phyloP scores from a whole-genome alignment of 306 rosid species.

The Corylus avellana region DNA sequence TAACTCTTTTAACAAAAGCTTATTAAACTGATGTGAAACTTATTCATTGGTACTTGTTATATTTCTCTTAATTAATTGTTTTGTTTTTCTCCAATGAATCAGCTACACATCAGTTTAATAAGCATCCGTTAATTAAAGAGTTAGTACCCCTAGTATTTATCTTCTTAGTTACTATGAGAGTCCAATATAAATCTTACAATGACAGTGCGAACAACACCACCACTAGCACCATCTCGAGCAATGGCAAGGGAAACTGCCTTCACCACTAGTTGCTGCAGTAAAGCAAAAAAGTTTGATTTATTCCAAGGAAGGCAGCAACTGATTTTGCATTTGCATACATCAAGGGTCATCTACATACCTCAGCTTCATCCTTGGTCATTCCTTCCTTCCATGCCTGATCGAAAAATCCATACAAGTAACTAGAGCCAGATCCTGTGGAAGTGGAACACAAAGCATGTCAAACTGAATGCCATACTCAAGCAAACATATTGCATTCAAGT shows the following conservation, averaged over 20 bases:
- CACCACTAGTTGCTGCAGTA: slow-evolving; percentile 68
- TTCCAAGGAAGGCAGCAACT: not conserved
- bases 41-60: too few relatives aligned
- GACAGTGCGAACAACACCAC: slow-evolving; percentile 96
- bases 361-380: slow-evolving; percentile 97
- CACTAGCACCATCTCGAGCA: slow-evolving; percentile 99
- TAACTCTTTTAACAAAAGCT: too few relatives aligned
- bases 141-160: too few relatives aligned
- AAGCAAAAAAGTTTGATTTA: not conserved
- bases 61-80: too few relatives aligned
- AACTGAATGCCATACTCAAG: not conserved
- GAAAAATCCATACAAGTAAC: slow-evolving; percentile 92
- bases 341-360: slow-evolving; percentile 51
- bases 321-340: slow-evolving; percentile 17
- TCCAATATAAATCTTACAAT: slow-evolving; percentile 48
- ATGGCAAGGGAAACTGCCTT: slow-evolving; percentile 98
- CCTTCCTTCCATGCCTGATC: slow-evolving; percentile 99
- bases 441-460: slow-evolving; percentile 16
- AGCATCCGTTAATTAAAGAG: too few relatives aligned
- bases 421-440: slow-evolving; percentile 88
- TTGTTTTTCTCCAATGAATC: too few relatives aligned
- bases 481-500: not conserved
- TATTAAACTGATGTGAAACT: too few relatives aligned
- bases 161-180: not conserved
- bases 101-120: too few relatives aligned